These are phyloP conservation scores for Blastobotrys apis DNA, from an alignment of 1,139 yeast species.

Conservation along the genomic window DNA sequence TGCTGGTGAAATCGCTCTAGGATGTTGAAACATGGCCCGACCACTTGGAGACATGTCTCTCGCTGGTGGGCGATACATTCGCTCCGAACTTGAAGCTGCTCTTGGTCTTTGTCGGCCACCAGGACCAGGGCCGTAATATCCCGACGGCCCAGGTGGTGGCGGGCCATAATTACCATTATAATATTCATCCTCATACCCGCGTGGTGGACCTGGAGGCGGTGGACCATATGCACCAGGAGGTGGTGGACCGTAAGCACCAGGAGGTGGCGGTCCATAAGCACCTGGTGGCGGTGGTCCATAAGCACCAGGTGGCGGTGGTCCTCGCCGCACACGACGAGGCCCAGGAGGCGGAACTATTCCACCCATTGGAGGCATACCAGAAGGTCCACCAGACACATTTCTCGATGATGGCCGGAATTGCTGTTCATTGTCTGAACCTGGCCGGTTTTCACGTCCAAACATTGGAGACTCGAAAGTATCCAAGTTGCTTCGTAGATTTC, in stretches of 20 bases:
- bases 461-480: constrained; percentile 23
- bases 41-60: background rate
- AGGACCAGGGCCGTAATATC: background rate
- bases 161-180: constrained; percentile 1
- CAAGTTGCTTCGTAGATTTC: constrained; percentile 18
- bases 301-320: constrained; percentile 1
- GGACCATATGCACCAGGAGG: background rate
- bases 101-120: constrained; percentile 4
- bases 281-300: background rate
- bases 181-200: background rate
- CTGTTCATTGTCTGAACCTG: background rate
- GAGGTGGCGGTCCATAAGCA: constrained; percentile 1
- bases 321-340: constrained; percentile 1
- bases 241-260: constrained; percentile 5
- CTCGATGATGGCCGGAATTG: background rate
- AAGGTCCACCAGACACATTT: background rate
- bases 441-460: constrained; percentile 20
- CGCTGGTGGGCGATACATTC: constrained; percentile 2
- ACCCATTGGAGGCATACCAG: constrained; percentile 1
- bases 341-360: background rate
- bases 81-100: constrained; percentile 4
- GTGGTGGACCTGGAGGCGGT: constrained; percentile 5
- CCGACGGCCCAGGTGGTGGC: constrained; percentile 4
- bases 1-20: constrained; percentile 7
- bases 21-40: background rate